Evolutionary conservation across 805 yeast genomes (phyloP).

Genomic region (Candida arabinofermentans): DNA sequence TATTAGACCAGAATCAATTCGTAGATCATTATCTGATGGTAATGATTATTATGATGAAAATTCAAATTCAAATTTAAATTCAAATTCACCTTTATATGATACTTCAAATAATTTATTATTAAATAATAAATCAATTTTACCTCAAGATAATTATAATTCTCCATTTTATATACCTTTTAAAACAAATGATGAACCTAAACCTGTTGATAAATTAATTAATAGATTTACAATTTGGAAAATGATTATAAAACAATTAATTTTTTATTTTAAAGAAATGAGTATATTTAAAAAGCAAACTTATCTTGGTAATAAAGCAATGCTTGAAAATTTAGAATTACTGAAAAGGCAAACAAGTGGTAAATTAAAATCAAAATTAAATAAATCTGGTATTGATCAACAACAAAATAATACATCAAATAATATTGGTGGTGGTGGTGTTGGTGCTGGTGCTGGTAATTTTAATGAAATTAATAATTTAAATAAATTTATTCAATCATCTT

Average conservation of each 20-base stretch:
- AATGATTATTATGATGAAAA: constrained; percentile 7
- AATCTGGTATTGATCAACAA: constrained; percentile 17
- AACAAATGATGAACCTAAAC: constrained; percentile 29
- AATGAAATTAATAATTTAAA: too few relatives aligned
- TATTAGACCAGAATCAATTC: not conserved
- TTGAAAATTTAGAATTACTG: constrained; percentile 37
- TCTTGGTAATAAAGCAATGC: constrained; percentile 45
- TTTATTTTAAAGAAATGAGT: constrained; percentile 47
- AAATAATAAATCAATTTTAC: constrained; percentile 25
- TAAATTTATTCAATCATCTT: constrained; percentile 47
- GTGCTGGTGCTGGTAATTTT: too few relatives aligned
- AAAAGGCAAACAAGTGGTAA: constrained; percentile 30
- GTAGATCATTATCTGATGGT: not conserved
- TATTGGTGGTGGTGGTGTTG: too few relatives aligned
- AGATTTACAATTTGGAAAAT: constrained; percentile 57
- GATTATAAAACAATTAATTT: constrained; percentile 48
- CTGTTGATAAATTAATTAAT: constrained; percentile 48
- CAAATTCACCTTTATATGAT: constrained; percentile 1
- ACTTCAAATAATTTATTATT: constrained; percentile 12
- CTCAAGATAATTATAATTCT: constrained; percentile 30
- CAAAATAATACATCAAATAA: too few relatives aligned
- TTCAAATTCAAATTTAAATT: not conserved
- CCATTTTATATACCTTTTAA: constrained; percentile 33
- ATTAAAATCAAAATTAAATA: constrained; percentile 19
- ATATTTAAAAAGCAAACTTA: constrained; percentile 46